Percentiles rank a stretch among this genome's conserved stretches.
Conservation (phyloP, 2,329 filamentous ascomycete genomes). For the Pyrenophora seminiperda region DNA sequence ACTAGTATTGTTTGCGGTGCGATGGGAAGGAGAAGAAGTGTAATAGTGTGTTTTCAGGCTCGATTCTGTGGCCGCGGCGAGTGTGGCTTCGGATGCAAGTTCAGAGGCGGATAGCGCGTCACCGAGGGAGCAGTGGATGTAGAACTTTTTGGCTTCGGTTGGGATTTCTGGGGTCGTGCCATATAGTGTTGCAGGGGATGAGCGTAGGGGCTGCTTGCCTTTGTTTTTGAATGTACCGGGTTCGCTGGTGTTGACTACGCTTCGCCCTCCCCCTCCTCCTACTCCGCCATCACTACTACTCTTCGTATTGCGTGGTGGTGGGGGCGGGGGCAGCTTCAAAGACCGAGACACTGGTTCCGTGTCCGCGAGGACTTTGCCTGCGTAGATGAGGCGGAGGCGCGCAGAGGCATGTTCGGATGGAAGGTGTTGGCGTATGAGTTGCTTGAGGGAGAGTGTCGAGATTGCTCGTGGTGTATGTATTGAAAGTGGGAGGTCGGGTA, state of each 20-base stretch:
- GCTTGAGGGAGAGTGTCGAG: slow-evolving; percentile 79
- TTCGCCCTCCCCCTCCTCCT: slow-evolving; percentile 24
- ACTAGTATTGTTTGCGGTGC: slow-evolving; percentile 21
- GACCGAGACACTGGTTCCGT: slow-evolving; percentile 68
- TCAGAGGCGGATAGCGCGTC: slow-evolving; percentile 70
- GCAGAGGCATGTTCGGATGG: slow-evolving; percentile 65
- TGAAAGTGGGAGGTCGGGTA: slow-evolving; percentile 81
- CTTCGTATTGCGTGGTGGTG: slow-evolving; percentile 48
- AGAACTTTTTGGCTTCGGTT: slow-evolving; percentile 63
- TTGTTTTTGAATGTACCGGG: slow-evolving; percentile 55
- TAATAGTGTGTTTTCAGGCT: slow-evolving; percentile 42
- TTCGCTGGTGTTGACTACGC: slow-evolving; percentile 8
- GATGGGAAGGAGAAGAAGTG: slow-evolving; percentile 14
- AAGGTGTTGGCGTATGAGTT: slow-evolving; percentile 76
- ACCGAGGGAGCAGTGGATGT: slow-evolving; percentile 95
- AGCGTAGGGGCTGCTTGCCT: slow-evolving; percentile 68
- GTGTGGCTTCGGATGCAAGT: slow-evolving; percentile 67
- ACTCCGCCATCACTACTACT: slow-evolving; percentile 16
- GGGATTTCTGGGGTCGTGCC: slow-evolving; percentile 25
- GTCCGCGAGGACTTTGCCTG: slow-evolving; percentile 84
- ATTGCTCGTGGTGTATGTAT: slow-evolving; percentile 70
- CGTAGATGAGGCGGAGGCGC: slow-evolving; percentile 86
- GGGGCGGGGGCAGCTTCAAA: slow-evolving; percentile 66
- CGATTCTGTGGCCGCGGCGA: slow-evolving; percentile 48
- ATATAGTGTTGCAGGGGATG: slow-evolving; percentile 42